phyloP scores from a whole-genome alignment of 2,329 filamentous ascomycete genomes.

The Paracoccidioides brasiliensis region DNA sequence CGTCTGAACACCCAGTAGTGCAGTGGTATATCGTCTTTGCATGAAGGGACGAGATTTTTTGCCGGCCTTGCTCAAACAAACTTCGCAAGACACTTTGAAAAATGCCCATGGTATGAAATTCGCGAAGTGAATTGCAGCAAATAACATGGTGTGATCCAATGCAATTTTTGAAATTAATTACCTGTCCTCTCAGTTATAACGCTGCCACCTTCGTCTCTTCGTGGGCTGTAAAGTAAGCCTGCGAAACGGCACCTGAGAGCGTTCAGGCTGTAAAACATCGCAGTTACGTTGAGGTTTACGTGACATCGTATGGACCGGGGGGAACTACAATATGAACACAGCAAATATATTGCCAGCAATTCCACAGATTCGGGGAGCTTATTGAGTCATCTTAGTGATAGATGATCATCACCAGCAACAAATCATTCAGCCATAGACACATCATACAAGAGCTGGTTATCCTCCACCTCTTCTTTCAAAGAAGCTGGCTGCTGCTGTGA shows the following conservation, averaged over 20 bases:
- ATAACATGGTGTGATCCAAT: background rate
- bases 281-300: background rate
- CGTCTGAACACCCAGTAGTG: conserved; percentile 57
- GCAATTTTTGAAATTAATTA: background rate
- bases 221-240: background rate
- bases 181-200: background rate
- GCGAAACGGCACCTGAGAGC: background rate
- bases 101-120: conserved; percentile 7
- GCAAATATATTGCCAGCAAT: background rate
- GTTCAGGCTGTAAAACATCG: background rate
- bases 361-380: too few relatives aligned
- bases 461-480: background rate
- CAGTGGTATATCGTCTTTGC: conserved; percentile 55
- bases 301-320: background rate
- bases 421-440: background rate
- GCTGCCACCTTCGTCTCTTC: background rate
- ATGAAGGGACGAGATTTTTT: conserved; percentile 41
- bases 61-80: conserved; percentile 21
- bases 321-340: background rate
- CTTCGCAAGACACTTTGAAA: conserved; percentile 21
- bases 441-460: background rate
- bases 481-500: conserved; percentile 6
- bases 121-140: background rate
- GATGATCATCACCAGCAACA: background rate
- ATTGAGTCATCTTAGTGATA: too few relatives aligned